Evolutionary conservation across 441 rosid species (phyloP).

Genomic region (Biscutella laevigata): DNA sequence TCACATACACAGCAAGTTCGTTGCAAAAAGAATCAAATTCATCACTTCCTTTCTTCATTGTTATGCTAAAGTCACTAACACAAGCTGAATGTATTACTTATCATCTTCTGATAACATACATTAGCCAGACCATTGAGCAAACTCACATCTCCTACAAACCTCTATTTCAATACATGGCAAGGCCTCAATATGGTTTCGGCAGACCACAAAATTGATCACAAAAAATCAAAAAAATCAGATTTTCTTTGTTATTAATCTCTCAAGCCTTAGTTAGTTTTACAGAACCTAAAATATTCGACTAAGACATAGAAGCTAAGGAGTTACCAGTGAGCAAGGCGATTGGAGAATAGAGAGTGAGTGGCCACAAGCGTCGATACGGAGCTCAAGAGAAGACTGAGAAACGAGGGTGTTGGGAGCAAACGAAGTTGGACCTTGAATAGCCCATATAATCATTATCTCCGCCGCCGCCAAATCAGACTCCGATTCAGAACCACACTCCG

Average conservation of each 20-base stretch:
- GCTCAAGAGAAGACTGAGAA: slow-evolving; percentile 67
- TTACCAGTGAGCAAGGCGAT: slow-evolving; percentile 84
- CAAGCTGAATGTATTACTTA: neutral
- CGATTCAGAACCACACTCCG: neutral
- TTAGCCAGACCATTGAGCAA: neutral
- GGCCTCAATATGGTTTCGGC: neutral
- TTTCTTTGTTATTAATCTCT: too few relatives aligned
- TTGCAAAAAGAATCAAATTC: neutral
- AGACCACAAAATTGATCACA: neutral
- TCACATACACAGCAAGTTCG: slow-evolving; percentile 8
- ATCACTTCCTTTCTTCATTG: neutral
- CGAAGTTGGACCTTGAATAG: slow-evolving; percentile 71
- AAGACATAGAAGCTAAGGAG: neutral
- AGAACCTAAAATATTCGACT: neutral
- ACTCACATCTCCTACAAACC: neutral
- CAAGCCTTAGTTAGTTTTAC: too few relatives aligned
- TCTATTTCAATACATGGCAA: neutral
- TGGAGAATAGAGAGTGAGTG: slow-evolving; percentile 69
- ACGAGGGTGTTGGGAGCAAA: slow-evolving; percentile 68
- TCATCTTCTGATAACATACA: neutral
- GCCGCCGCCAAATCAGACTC: slow-evolving; percentile 54
- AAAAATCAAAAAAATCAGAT: neutral
- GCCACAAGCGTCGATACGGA: slow-evolving; percentile 77
- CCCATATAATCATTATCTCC: slow-evolving; percentile 87
- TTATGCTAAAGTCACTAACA: neutral